phyloP scores from a whole-genome alignment of 306 rosid genomes.

The Prunus fruticosa region DNA sequence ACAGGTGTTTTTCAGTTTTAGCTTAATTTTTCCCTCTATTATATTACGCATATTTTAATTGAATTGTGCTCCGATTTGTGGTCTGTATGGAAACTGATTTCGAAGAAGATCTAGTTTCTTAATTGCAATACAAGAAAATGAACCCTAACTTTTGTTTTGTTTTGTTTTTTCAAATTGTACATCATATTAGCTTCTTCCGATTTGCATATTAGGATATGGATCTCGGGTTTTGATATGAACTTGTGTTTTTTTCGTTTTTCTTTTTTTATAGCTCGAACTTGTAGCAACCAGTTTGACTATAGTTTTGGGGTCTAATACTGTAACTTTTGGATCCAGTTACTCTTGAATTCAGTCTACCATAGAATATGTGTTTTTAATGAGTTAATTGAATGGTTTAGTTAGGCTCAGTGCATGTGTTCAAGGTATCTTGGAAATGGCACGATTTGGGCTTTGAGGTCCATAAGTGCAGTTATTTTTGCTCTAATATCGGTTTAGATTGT shows the following conservation, averaged over 20 bases:
- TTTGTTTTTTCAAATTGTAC: neutral
- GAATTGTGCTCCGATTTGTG: neutral
- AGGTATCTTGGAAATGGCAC: neutral
- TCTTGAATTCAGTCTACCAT: neutral
- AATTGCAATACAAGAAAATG: conserved; percentile 3
- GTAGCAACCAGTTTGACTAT: neutral
- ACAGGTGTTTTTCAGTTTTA: conserved; percentile 24
- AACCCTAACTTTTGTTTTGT: conserved; percentile 5
- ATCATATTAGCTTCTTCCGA: neutral
- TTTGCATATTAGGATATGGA: conserved; percentile 19
- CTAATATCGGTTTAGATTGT: conserved; percentile 8
- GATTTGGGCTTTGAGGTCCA: neutral
- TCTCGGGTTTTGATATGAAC: conserved; percentile 18
- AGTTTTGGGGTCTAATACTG: neutral
- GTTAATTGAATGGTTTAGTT: neutral
- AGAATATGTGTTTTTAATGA: neutral
- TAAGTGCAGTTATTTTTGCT: no score
- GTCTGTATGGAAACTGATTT: neutral
- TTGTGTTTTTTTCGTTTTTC: neutral
- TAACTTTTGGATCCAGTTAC: conserved; percentile 8
- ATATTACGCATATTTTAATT: neutral
- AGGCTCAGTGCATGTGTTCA: neutral
- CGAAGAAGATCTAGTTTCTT: conserved; percentile 1
- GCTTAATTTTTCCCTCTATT: neutral
- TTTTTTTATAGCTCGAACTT: neutral